Evolutionary conservation across 331 rosid genomes (phyloP), one percentile per base, ranked within the genome.

Genomic region (Dryas integrifolia): DNA sequence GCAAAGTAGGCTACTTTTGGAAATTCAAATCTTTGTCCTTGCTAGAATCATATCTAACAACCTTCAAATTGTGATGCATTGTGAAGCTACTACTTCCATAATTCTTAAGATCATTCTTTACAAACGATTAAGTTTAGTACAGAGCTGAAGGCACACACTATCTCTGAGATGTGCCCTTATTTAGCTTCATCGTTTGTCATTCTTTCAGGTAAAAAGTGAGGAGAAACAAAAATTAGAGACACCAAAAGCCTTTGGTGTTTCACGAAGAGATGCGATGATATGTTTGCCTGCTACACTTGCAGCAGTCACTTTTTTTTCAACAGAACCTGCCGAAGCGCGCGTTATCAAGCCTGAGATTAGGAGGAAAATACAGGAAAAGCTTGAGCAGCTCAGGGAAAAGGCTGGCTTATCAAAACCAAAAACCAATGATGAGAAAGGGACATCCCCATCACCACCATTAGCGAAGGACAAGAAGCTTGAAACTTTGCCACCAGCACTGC

Each of bases 361-460:
- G 76, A 81, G 68, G 67, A 68, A 77, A 55, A 61, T 81, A 5
- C 26, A 4, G 9, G 82, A 81, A 59, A 73, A 68, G 43, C 78
- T 77, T 3, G 46, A 72, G 69, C 44, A 21, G 71, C 81, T 77
- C n/a, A 67, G 82, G 79, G 82, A 81, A 62, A 64, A 81, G 7
- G 58, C 78, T 2, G 85, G 82, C 41, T 21, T 72, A 44, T 51
- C 79, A 72, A 68, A 72, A 21, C 76, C 79, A 21, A 77, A 76
- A 67, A 48, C 60, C 52, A 49, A 46, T 35, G 47, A 24, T 0
- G 64, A 26, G 61, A 38, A 26, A 15, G 49, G 48, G 16, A 9
- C 41, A 14, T 26, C 30, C 52, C 72, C 77, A 13, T 16, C 43
- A 46, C n/a, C 76, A 49, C 48, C 69, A n/a, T 16, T n/a, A 1